Conservation (phyloP, 208 protist genomes). For the Leishmania amazonensis region DNA sequence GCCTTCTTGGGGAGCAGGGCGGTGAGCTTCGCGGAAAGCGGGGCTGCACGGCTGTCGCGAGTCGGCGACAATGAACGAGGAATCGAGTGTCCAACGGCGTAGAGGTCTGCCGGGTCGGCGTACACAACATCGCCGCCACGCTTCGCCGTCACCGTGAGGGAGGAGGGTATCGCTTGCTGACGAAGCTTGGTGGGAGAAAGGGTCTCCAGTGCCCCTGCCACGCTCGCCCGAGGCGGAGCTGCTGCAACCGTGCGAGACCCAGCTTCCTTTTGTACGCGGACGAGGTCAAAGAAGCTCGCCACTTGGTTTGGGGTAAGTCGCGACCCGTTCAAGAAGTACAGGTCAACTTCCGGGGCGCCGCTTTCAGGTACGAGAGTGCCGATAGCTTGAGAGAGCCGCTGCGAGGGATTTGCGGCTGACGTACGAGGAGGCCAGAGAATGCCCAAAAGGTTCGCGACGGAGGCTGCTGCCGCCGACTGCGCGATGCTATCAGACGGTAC, state of each 20-base stretch:
- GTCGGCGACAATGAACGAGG: background rate
- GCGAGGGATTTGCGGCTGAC: background rate
- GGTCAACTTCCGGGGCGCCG: slow-evolving; percentile 4
- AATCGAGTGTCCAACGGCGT: background rate
- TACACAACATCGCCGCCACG: background rate
- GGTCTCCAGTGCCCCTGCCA: background rate
- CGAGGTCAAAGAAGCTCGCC: slow-evolving; percentile 54
- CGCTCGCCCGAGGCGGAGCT: background rate
- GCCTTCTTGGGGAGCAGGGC: slow-evolving; percentile 24
- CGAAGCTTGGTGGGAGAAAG: background rate
- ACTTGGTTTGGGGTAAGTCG: slow-evolving; percentile 57
- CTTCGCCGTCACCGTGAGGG: background rate
- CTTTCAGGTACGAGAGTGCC: background rate
- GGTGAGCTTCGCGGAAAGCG: slow-evolving; percentile 19
- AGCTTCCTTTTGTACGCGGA: slow-evolving; percentile 34
- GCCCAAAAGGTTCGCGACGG: slow-evolving; percentile 54
- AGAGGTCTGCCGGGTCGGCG: slow-evolving; percentile 1
- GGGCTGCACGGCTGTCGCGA: background rate
- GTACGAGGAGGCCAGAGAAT: slow-evolving; percentile 58
- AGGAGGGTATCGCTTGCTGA: background rate
- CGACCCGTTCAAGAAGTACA: slow-evolving; percentile 64
- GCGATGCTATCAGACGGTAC: background rate
- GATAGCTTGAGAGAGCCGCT: background rate
- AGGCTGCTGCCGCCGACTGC: slow-evolving; percentile 21
- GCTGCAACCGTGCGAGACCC: background rate